These are phyloP conservation scores for Thymus quinquecostatus DNA, from an alignment of 257 asterid species.

Conservation along the genomic window DNA sequence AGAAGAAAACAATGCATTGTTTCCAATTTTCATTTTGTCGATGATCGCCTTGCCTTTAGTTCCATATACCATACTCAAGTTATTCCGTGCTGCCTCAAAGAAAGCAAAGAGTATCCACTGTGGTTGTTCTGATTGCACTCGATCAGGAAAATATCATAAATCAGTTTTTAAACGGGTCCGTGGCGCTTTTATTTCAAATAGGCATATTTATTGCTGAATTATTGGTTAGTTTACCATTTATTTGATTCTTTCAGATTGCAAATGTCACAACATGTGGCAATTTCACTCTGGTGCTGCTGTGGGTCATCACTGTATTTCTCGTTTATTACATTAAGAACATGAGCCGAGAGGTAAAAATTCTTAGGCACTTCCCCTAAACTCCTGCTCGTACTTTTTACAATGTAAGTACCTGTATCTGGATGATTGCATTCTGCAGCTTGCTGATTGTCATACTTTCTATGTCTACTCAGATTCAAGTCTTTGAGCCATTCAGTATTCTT, in stretches of 20 bases:
- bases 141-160: conserved; percentile 76
- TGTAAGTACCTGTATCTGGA: neutral
- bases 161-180: conserved; percentile 60
- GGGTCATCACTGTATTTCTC: conserved; percentile 74
- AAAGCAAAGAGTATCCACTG: conserved; percentile 72
- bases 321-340: conserved; percentile 68
- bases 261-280: conserved; percentile 74
- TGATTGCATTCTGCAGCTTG: conserved; percentile 17
- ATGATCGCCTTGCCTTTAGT: conserved; percentile 84
- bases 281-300: conserved; percentile 71
- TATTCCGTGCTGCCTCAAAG: conserved; percentile 68
- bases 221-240: conserved; percentile 17
- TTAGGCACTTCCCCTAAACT: neutral
- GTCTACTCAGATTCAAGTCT: conserved; percentile 67
- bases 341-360: conserved; percentile 70
- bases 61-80: conserved; percentile 79
- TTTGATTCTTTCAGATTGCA: conserved; percentile 52
- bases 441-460: conserved; percentile 7
- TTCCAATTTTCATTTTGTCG: conserved; percentile 85
- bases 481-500: conserved; percentile 93
- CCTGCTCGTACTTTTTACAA: conserved; percentile 1
- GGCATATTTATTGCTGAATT: conserved; percentile 9
- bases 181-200: conserved; percentile 17
- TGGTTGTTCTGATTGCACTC: conserved; percentile 75
- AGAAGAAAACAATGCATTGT: conserved; percentile 78